A percentile compares a stretch with the other conserved stretches of the same genome.
These are phyloP conservation scores for Pestalotiopsis sp. DNA, from an alignment of 2,329 filamentous ascomycete genomes.

Conservation along the genomic window DNA sequence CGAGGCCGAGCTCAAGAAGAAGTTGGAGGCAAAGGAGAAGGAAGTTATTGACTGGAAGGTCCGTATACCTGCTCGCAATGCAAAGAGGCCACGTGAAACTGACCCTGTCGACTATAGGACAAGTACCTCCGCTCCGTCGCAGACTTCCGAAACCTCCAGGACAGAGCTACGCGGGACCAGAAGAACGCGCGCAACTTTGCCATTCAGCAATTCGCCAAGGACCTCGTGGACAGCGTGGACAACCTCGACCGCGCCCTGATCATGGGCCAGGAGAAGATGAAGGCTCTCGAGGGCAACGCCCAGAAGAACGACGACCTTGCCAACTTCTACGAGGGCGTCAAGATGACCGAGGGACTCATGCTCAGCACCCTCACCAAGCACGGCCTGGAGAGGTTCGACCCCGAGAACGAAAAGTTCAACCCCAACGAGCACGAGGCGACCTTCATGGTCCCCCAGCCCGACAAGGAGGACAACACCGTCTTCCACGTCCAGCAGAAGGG, in stretches of 20 bases:
- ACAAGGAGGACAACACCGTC: conserved; percentile 87
- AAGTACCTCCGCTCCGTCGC: conserved; percentile 92
- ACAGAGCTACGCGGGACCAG: conserved; percentile 89
- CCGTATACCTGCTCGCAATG: conserved; percentile 24
- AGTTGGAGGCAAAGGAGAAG: conserved; percentile 72
- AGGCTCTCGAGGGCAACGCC: conserved; percentile 42
- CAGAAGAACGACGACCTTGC: conserved; percentile 64
- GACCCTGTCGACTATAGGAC: conserved; percentile 60
- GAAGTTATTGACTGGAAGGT: conserved; percentile 87
- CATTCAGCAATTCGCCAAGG: conserved; percentile 92
- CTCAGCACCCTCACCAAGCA: conserved; percentile 91
- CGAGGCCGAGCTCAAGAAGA: conserved; percentile 58
- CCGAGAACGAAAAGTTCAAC: conserved; percentile 85
- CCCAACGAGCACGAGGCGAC: conserved; percentile 96
- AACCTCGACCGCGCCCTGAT: conserved; percentile 92
- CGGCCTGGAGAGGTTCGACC: conserved; percentile 87
- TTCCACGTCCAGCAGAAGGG: conserved; percentile 96
- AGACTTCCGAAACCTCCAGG: conserved; percentile 97
- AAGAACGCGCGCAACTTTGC: conserved; percentile 88
- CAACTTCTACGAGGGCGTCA: conserved; percentile 84
- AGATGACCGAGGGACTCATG: conserved; percentile 92
- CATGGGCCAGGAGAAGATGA: conserved; percentile 77
- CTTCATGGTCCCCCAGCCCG: conserved; percentile 86
- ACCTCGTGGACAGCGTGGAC: conserved; percentile 93
- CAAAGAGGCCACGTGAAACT: conserved; percentile 5